These are phyloP conservation scores for Paraphoma sp. DNA, from an alignment of 2,329 filamentous ascomycete genomes.

Conservation along the genomic window DNA sequence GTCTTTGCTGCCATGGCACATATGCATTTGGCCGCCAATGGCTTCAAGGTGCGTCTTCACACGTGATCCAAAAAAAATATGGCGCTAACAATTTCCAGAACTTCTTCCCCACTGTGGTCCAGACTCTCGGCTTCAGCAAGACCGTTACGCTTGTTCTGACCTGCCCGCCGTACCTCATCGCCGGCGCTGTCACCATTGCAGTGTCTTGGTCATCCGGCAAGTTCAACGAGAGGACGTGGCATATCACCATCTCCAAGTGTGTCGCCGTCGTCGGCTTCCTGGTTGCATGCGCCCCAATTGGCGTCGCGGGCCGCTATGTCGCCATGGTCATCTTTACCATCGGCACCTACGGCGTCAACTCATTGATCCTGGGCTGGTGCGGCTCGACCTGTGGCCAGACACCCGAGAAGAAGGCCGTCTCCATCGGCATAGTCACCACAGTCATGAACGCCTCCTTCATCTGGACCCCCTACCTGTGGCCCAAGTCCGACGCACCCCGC, in stretches of 20 bases:
- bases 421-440: slow-evolving; percentile 54
- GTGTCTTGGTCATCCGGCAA: slow-evolving; percentile 46
- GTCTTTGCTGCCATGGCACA: slow-evolving; percentile 45
- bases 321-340: slow-evolving; percentile 45
- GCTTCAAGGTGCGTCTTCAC: too few relatives aligned
- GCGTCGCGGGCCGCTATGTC: slow-evolving; percentile 43
- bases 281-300: slow-evolving; percentile 43
- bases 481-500: slow-evolving; percentile 36
- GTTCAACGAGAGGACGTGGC: slow-evolving; percentile 50
- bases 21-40: slow-evolving; percentile 37
- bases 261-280: slow-evolving; percentile 50
- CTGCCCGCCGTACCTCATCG: slow-evolving; percentile 34
- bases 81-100: slow-evolving; percentile 49
- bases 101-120: slow-evolving; percentile 56
- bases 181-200: slow-evolving; percentile 37
- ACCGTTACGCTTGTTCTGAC: slow-evolving; percentile 61
- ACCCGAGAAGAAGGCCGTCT: slow-evolving; percentile 55
- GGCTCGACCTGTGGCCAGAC: slow-evolving; percentile 54
- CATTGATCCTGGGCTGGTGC: slow-evolving; percentile 55
- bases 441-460: slow-evolving; percentile 53
- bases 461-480: slow-evolving; percentile 48
- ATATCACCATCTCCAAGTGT: slow-evolving; percentile 49
- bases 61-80: too few relatives aligned
- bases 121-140: slow-evolving; percentile 57
- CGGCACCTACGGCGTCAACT: slow-evolving; percentile 48